Evolutionary conservation across 2,329 filamentous ascomycete genomes (phyloP).

Genomic region (Aspergillus oerlinghausenensis): DNA sequence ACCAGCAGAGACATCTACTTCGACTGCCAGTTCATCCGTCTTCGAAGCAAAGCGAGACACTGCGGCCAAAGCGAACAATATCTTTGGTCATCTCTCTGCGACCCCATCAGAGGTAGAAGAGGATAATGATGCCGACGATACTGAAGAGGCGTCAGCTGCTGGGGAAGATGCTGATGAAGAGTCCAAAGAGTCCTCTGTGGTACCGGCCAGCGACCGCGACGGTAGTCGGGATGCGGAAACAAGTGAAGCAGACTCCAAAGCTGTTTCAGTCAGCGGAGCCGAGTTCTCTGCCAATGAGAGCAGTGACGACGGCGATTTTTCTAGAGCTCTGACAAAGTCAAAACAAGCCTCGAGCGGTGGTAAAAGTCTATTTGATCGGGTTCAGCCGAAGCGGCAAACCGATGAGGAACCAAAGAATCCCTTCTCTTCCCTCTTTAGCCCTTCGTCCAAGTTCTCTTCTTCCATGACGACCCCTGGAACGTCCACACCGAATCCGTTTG

Average conservation of each 20-base stretch:
- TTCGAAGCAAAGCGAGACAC: slow-evolving; percentile 26
- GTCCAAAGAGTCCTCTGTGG: slow-evolving; percentile 14
- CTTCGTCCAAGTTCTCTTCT: slow-evolving; percentile 20
- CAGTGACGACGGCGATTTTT: slow-evolving; percentile 22
- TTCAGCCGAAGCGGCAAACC: slow-evolving; percentile 23
- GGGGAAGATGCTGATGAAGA: slow-evolving; percentile 17
- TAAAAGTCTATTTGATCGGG: slow-evolving; percentile 34
- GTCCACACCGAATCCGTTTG: slow-evolving; percentile 21
- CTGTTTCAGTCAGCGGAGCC: slow-evolving; percentile 3
- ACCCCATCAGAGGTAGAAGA: slow-evolving; percentile 24
- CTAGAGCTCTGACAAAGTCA: slow-evolving; percentile 17
- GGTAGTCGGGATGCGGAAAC: slow-evolving; percentile 1
- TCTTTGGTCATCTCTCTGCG: slow-evolving; percentile 34
- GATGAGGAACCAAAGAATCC: slow-evolving; percentile 15
- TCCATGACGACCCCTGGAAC: slow-evolving; percentile 21
- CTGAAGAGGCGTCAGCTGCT: slow-evolving; percentile 20
- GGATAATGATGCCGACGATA: slow-evolving; percentile 25
- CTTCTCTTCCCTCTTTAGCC: slow-evolving; percentile 19
- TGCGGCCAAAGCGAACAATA: slow-evolving; percentile 28
- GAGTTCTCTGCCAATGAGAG: slow-evolving; percentile 16
- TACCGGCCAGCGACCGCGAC: slow-evolving; percentile 10
- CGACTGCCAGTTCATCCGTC: slow-evolving; percentile 19
- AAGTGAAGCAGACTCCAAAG: slow-evolving; percentile 8
- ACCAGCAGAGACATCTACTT: slow-evolving; percentile 12
- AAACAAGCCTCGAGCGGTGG: slow-evolving; percentile 19